Percentiles rank a stretch among this genome's conserved stretches.
Evolutionary conservation across 768 basidiomycete species (phyloP).

Genomic region (Mycena leptocephala): DNA sequence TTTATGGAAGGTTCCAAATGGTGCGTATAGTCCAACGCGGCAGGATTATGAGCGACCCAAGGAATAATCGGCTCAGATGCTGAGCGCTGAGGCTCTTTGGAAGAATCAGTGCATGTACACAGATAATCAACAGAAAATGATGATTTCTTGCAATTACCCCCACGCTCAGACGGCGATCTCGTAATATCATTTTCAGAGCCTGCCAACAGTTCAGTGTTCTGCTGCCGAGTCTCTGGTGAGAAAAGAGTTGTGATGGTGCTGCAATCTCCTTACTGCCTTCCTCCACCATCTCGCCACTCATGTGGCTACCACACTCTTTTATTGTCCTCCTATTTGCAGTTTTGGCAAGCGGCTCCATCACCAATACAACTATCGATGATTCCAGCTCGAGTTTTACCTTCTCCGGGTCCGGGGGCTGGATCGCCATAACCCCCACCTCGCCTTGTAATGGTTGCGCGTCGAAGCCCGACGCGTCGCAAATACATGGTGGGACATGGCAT

Average conservation of each 20-base stretch:
- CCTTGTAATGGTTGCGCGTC: constrained; percentile 17
- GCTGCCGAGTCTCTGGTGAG: no score
- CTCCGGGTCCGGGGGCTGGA: constrained; percentile 8
- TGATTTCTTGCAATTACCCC: no score
- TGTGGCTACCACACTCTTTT: constrained; percentile 28
- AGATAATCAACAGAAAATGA: no score
- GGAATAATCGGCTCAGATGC: no score
- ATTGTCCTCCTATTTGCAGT: constrained; percentile 1
- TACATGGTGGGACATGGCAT: constrained; percentile 19
- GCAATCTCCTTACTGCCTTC: neutral
- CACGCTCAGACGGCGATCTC: no score
- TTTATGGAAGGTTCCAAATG: no score
- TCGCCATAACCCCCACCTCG: neutral
- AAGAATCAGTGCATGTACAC: no score
- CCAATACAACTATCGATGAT: constrained; percentile 28
- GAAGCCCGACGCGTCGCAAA: constrained; percentile 1
- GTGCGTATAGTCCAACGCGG: no score
- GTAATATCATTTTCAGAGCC: no score
- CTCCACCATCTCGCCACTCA: neutral
- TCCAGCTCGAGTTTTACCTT: constrained; percentile 21
- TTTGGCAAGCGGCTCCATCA: neutral
- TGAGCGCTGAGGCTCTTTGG: no score
- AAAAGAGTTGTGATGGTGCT: neutral
- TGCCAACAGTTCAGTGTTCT: no score
- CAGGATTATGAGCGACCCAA: no score